Evolutionary conservation across 1,284 basidiomycete genomes (phyloP).

Genomic region (Fistulina hepatica): DNA sequence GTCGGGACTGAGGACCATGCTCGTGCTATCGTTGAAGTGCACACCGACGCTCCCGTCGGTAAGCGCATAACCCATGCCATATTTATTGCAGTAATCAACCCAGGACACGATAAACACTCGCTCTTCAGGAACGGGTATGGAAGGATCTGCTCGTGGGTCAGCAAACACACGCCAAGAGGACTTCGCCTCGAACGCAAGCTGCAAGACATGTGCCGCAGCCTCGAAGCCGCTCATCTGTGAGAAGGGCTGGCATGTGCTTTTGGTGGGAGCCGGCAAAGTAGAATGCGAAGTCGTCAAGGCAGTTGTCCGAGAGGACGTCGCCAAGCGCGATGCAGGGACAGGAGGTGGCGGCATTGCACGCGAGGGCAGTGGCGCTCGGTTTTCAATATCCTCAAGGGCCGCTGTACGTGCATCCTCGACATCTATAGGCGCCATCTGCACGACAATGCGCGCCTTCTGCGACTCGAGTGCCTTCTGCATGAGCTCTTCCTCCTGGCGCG

Average conservation of each 20-base stretch:
- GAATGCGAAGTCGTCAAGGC: not conserved
- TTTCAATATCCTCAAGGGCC: conserved; percentile 33
- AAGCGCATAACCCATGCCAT: conserved; percentile 96
- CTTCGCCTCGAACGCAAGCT: conserved; percentile 57
- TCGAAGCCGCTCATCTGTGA: conserved; percentile 49
- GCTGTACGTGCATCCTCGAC: too few species aligned
- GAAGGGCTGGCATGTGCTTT: too few species aligned
- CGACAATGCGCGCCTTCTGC: conserved; percentile 83
- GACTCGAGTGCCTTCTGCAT: conserved; percentile 56
- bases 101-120: conserved; percentile 91
- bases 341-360: not conserved
- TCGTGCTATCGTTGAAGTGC: conserved; percentile 93
- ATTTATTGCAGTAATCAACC: conserved; percentile 98
- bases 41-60: conserved; percentile 92
- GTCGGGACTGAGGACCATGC: conserved; percentile 72
- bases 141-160: conserved; percentile 43
- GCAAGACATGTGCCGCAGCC: conserved; percentile 54
- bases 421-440: conserved; percentile 69
- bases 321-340: not conserved
- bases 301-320: too few species aligned
- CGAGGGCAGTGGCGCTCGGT: conserved; percentile 5
- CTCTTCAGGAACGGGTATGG: conserved; percentile 54
- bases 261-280: not conserved
- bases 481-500: conserved; percentile 24
- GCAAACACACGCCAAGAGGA: conserved; percentile 49